Base-by-base conservation (phyloP, 2,329 filamentous ascomycete species). In the Monilinia aucupariae region DNA sequence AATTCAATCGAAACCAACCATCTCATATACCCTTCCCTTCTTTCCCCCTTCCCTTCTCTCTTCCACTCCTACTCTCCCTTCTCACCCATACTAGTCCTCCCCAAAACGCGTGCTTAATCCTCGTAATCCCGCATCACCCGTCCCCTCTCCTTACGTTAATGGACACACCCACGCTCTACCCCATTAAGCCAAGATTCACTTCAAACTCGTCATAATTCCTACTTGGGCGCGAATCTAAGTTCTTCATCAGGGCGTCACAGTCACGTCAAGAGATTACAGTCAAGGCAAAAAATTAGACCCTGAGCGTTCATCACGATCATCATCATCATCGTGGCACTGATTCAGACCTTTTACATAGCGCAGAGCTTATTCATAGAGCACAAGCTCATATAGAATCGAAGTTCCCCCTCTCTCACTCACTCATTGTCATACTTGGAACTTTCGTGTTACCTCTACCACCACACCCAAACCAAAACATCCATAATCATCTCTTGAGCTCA, bases 241-340 rank as follows among this genome's bases (percentile, higher is more conserved):
- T 6, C 3, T 30, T 30, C 27, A 30, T 30, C 27, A 30, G 6
- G 27, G 27, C n/a, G n/a, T n/a, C n/a, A n/a, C n/a, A n/a, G n/a
- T n/a, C n/a, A n/a, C n/a, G 27, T 30, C 27, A 30, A 30, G 27
- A n/a, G n/a, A n/a, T n/a, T n/a, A n/a, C n/a, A n/a, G n/a, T n/a
- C n/a, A n/a, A 54, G 30, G 30, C 27, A 15, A 56, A 30, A 25
- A n/a, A n/a, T n/a, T n/a, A n/a, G n/a, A n/a, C n/a, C n/a, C n/a
- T n/a, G n/a, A n/a, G 27, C 37, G 3, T 34, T 25, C 41, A 15
- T 20, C 4, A 41, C 20, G 25, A 27, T 37, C 54, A 58, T 58
- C 41, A 56, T 56, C 39, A 56, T 47, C 41, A 56, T 58, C 41
- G 43, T 58, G 25, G 47, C 54, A 34, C 54, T 27, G 30, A 48